Percentiles rank a stretch among this genome's conserved stretches.
Conservation (phyloP, 768 basidiomycete genomes). For the Tubosaeta sp. region DNA sequence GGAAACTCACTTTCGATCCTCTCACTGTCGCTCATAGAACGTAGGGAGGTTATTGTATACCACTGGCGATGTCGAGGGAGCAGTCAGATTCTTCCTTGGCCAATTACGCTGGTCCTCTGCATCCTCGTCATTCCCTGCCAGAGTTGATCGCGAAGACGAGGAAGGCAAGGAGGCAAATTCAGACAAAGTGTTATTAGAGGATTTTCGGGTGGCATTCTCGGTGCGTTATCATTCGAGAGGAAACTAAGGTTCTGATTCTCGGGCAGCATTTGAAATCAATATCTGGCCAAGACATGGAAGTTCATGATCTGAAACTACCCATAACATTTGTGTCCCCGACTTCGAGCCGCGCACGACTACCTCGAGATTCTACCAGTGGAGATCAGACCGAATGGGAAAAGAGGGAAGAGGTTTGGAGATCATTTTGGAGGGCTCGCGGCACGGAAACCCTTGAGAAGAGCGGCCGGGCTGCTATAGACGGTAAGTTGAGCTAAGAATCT, state of each 20-base stretch:
- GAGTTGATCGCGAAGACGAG: conserved; percentile 11
- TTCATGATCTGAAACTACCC: conserved; percentile 54
- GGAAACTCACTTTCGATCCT: conserved; percentile 6
- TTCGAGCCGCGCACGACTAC: conserved; percentile 55
- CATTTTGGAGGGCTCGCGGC: conserved; percentile 54
- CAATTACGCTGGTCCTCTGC: conserved; percentile 52
- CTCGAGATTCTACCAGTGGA: conserved; percentile 43
- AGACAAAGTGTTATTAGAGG: conserved; percentile 76
- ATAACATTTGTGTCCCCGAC: conserved; percentile 59
- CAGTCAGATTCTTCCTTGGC: conserved; percentile 73
- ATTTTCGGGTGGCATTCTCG: conserved; percentile 82
- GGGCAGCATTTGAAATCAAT: conserved; percentile 69
- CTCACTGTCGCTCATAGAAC: conserved; percentile 5
- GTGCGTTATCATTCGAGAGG: conserved; percentile 39
- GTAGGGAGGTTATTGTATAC: conserved; percentile 85
- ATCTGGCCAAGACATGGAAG: conserved; percentile 40
- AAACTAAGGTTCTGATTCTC: neutral
- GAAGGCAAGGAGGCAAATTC: conserved; percentile 34
- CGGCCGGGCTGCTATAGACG: conserved; percentile 60
- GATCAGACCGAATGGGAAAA: conserved; percentile 53
- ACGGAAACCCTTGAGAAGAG: conserved; percentile 50
- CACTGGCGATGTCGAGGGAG: conserved; percentile 75
- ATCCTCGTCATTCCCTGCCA: conserved; percentile 15
- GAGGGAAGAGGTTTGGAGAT: conserved; percentile 62
- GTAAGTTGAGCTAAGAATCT: conserved; percentile 33